Percentiles rank a stretch among this genome's conserved stretches.
These are phyloP conservation scores for Gossypium bickii DNA, from an alignment of 345 rosid species.

Conservation along the genomic window DNA sequence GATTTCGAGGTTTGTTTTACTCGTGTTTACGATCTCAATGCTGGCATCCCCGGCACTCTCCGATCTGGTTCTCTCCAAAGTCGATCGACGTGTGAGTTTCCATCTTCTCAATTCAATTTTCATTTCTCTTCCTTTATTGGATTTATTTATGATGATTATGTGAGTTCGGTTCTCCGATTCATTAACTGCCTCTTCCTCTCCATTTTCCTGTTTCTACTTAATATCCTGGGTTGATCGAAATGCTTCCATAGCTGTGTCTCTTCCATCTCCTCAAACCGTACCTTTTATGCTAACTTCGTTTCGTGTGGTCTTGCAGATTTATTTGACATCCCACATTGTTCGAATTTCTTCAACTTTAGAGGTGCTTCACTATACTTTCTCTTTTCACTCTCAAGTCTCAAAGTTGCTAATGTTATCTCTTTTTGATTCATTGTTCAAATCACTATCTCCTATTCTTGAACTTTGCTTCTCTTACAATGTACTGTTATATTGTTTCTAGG, in stretches of 20 bases:
- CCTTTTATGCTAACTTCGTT: neutral
- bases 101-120: constrained; percentile 18
- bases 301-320: constrained; percentile 49
- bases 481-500: constrained; percentile 36
- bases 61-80: constrained; percentile 81
- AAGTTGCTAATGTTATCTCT: neutral
- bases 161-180: neutral
- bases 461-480: neutral
- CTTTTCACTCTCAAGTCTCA: too few relatives aligned
- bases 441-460: neutral
- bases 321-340: constrained; percentile 70
- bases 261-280: neutral
- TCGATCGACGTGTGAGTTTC: constrained; percentile 83
- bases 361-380: constrained; percentile 33
- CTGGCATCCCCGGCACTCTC: constrained; percentile 57
- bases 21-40: constrained; percentile 42
- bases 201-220: neutral
- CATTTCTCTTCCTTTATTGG: neutral
- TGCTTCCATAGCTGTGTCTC: neutral
- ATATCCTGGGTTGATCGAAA: neutral
- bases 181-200: neutral
- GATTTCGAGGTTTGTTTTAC: constrained; percentile 28
- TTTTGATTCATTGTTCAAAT: neutral
- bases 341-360: constrained; percentile 63
- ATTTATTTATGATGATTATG: neutral